Evolutionary conservation across 1,139 yeast genomes (phyloP).

Genomic region (Meyerozyma sp.): DNA sequence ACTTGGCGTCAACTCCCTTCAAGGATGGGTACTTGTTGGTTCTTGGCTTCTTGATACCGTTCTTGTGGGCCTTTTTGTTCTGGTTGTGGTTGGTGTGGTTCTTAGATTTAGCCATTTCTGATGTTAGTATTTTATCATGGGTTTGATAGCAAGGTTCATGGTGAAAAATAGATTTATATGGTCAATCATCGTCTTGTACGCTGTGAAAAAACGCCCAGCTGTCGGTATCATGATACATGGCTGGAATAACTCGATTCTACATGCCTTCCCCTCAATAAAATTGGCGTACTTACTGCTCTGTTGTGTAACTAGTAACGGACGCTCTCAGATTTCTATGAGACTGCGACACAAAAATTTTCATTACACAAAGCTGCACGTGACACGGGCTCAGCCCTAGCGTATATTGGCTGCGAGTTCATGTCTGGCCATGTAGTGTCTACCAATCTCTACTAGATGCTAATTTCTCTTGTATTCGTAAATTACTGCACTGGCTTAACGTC

Average conservation of each 20-base stretch:
- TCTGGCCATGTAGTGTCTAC: no score
- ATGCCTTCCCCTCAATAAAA: background rate
- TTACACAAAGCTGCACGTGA: constrained; percentile 1
- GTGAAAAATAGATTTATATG: no score
- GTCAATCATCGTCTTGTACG: background rate
- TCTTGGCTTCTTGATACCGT: constrained; percentile 99
- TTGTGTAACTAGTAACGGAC: background rate
- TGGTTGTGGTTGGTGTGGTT: constrained; percentile 99
- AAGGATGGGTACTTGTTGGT: constrained; percentile 96
- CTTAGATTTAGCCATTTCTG: constrained; percentile 92
- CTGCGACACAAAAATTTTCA: constrained; percentile 1
- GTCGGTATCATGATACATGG: background rate
- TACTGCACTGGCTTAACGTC: constrained; percentile 17
- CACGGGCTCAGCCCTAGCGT: background rate
- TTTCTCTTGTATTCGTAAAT: no score
- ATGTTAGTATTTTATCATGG: constrained; percentile 21
- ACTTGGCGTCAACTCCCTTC: constrained; percentile 99
- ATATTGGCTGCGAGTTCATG: background rate
- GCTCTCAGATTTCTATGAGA: constrained; percentile 1
- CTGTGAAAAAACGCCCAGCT: background rate
- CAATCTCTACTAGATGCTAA: no score
- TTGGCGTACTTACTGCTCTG: background rate
- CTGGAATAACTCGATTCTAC: background rate
- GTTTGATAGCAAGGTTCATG: no score
- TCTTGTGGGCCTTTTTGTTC: constrained; percentile 99